Evolutionary conservation across 352 stramenopile genomes (phyloP).

Genomic region (Pythium graminicola): DNA sequence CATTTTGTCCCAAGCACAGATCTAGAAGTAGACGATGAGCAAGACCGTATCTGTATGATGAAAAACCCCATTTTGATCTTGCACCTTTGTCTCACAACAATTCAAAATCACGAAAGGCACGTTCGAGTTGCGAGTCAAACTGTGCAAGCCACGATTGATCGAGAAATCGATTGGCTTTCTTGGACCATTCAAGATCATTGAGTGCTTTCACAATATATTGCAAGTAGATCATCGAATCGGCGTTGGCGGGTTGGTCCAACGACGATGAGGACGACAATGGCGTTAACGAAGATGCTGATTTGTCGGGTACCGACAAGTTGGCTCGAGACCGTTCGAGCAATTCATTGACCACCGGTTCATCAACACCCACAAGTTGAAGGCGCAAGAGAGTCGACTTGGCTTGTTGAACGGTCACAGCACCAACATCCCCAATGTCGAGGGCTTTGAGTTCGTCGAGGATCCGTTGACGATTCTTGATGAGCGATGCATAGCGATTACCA

Average conservation of each 20-base stretch:
- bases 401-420: slow-evolving; percentile 34
- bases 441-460: slow-evolving; percentile 65
- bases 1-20: slow-evolving; percentile 76
- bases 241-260: neutral
- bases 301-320: slow-evolving; percentile 2
- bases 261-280: neutral
- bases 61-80: slow-evolving; percentile 8
- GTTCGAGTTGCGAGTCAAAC: slow-evolving; percentile 77
- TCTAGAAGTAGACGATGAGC: slow-evolving; percentile 31
- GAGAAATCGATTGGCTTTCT: slow-evolving; percentile 71
- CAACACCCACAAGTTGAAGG: slow-evolving; percentile 44
- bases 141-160: slow-evolving; percentile 71
- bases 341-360: slow-evolving; percentile 39
- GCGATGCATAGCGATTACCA: slow-evolving; percentile 30
- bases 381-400: slow-evolving; percentile 39
- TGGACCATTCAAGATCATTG: slow-evolving; percentile 57
- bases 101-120: slow-evolving; percentile 60
- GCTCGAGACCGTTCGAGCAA: slow-evolving; percentile 33
- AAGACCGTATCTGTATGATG: slow-evolving; percentile 3
- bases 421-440: slow-evolving; percentile 30
- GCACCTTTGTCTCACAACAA: slow-evolving; percentile 30
- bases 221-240: slow-evolving; percentile 28
- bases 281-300: neutral
- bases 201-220: slow-evolving; percentile 46
- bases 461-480: slow-evolving; percentile 46